Conservation (phyloP, 768 basidiomycete genomes). For the Leccinum barrowsii region DNA sequence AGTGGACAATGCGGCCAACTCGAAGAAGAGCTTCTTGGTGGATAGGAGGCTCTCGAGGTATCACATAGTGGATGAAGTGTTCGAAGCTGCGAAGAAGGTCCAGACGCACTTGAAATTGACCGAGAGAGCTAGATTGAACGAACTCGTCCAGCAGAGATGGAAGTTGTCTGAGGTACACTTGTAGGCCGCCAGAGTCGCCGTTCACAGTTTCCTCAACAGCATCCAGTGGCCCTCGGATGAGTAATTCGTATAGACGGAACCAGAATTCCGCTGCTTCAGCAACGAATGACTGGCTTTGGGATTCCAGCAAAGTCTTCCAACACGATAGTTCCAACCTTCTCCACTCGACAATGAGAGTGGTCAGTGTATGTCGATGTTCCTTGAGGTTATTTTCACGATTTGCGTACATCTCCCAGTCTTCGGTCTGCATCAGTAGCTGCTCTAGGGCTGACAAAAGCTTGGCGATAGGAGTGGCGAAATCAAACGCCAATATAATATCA, state of each 20-base stretch:
- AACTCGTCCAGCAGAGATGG: constrained; percentile 81
- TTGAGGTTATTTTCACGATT: constrained; percentile 84
- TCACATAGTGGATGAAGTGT: constrained; percentile 41
- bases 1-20: constrained; percentile 56
- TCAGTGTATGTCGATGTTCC: constrained; percentile 59
- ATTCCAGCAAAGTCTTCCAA: constrained; percentile 79
- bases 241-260: constrained; percentile 84
- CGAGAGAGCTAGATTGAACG: constrained; percentile 70
- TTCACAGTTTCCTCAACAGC: constrained; percentile 39
- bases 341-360: constrained; percentile 81
- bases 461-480: constrained; percentile 70
- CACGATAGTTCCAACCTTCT: constrained; percentile 83
- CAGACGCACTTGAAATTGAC: constrained; percentile 74
- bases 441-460: constrained; percentile 81
- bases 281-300: constrained; percentile 52
- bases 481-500: constrained; percentile 56
- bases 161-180: constrained; percentile 59
- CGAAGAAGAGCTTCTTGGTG: constrained; percentile 40
- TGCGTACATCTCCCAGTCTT: constrained; percentile 97
- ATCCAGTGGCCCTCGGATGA: constrained; percentile 58
- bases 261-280: constrained; percentile 69
- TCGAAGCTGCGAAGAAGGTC: constrained; percentile 67
- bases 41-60: constrained; percentile 26
- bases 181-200: constrained; percentile 33
- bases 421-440: constrained; percentile 77